Evolutionary conservation across 805 yeast species (phyloP).

Genomic region (Lipomyces mesembrius): DNA sequence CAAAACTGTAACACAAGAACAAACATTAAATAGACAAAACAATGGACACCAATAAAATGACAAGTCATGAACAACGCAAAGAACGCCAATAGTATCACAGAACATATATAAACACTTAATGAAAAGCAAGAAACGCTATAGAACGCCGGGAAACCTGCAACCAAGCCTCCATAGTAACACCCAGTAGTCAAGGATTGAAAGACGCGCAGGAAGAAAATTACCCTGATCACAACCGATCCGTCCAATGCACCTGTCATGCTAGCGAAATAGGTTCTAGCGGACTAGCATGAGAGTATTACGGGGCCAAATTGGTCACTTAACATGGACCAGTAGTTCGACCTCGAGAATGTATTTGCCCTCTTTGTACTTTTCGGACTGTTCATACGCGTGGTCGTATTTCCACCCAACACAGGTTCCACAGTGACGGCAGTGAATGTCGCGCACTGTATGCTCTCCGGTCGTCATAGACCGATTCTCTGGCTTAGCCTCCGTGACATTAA

Average conservation of each 20-base stretch:
- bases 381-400: constrained; percentile 60
- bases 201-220: not conserved
- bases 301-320: constrained; percentile 8
- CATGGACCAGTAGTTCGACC: constrained; percentile 39
- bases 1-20: not conserved
- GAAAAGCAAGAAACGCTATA: not conserved
- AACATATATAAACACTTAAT: not conserved
- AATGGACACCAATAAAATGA: not conserved
- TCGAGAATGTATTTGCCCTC: constrained; percentile 67
- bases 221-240: not conserved
- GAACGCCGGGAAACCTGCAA: constrained; percentile 1
- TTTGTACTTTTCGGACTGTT: constrained; percentile 57
- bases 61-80: not conserved
- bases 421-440: constrained; percentile 60
- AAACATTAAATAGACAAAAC: not conserved
- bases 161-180: not conserved
- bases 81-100: not conserved
- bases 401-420: constrained; percentile 64
- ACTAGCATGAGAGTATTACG: not conserved
- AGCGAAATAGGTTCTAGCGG: not conserved
- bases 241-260: not conserved
- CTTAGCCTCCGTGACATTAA: constrained; percentile 50
- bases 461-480: constrained; percentile 56
- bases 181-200: not conserved
- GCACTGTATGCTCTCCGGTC: constrained; percentile 63